A percentile compares a stretch with the other conserved stretches of the same genome.
phyloP scores from a whole-genome alignment of 306 rosid species.

The Ormosia emarginata region DNA sequence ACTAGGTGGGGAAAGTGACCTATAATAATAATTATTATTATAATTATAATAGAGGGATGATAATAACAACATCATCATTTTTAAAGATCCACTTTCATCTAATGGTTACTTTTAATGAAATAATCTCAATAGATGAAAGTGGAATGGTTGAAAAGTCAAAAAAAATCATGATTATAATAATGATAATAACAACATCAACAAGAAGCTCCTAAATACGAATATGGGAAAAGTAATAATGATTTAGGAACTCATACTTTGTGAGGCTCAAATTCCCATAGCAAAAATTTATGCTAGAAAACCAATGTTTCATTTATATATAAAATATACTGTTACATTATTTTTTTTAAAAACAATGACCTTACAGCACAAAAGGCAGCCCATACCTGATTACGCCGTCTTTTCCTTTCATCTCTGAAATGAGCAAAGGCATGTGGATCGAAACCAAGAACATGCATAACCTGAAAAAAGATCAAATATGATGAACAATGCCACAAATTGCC shows the following conservation, averaged over 20 bases:
- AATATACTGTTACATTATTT: neutral
- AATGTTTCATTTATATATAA: neutral
- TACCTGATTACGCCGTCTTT: constrained; percentile 85
- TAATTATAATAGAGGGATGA: neutral
- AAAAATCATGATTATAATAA: neutral
- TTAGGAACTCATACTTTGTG: constrained; percentile 1
- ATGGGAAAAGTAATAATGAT: neutral
- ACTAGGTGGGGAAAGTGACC: too few species aligned
- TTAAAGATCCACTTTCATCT: too few species aligned
- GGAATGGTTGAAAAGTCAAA: too few species aligned
- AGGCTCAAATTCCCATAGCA: neutral
- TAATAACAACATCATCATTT: neutral
- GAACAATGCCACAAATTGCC: constrained; percentile 11
- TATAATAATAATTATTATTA: too few species aligned
- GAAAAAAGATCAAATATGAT: constrained; percentile 28
- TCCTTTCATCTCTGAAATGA: constrained; percentile 98
- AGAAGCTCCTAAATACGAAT: neutral
- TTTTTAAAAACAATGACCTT: neutral
- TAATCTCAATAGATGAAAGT: too few species aligned
- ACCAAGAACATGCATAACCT: constrained; percentile 99
- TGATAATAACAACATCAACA: neutral
- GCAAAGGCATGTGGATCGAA: constrained; percentile 98
- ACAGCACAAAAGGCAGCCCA: neutral
- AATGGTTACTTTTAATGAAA: too few species aligned
- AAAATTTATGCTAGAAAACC: constrained; percentile 8